Base-by-base conservation (phyloP, 176 grass and related monocot genomes). In the Guadua angustifolia region DNA sequence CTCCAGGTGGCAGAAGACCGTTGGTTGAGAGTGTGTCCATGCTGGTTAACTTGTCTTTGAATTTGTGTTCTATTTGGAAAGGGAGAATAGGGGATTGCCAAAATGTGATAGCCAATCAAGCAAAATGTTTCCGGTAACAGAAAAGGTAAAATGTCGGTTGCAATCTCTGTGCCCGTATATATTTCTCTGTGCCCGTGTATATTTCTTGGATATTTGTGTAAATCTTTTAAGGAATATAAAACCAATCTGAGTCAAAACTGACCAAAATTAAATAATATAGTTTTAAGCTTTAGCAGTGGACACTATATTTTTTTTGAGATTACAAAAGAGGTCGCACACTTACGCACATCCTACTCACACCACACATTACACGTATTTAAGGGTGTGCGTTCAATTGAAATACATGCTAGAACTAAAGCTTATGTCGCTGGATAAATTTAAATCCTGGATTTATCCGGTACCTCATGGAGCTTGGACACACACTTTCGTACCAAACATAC, bases 11-110 rank as follows among this genome's bases (percentile, higher is more conserved):
- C 29, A 29, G 29, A 29, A 29, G 29, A 29, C 29, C 29, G 29
- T 29, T 29, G 29, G 29, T 29, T 19, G 26, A 47, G 32, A 68
- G 38, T 66, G 19, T 58, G 45, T 49, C 46, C 51, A 47, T 67
- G 69, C 61, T 68, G 38, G n/a, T 24, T 75, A 36, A 56, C 5
- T 3, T 75, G 50, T n/a, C 9, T 25, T 81, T 69, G 9, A 9
- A 61, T 81, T 87, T 67, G 40, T 21, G 38, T 50, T 69, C 18
- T 69, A 49, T 5, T 44, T 33, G 60, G 38, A 18, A 43, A 76
- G 15, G n/a, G 33, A 53, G 16, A 71, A 57, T 6, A 21, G 3
- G 22, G 35, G 53, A 17, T 40, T 32, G 55, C 18, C 17, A 38
- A 75, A 39, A 35, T 68, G 26, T 58, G 13, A 46, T 25, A 57